phyloP scores from a whole-genome alignment of 805 yeast species.

The Maudiozyma saulgeensis region DNA sequence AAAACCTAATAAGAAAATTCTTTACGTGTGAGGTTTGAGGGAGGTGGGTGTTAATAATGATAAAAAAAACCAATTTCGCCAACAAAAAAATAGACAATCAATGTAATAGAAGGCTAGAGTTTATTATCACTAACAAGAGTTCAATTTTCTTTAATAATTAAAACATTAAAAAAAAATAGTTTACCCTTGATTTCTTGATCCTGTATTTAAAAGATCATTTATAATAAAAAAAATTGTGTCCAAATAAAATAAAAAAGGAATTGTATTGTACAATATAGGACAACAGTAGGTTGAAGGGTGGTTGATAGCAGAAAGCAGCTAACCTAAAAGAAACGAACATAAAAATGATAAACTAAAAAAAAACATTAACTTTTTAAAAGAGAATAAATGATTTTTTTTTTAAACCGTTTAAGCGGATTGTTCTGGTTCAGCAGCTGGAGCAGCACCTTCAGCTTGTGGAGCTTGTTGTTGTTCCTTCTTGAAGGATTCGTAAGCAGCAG shows the following conservation, averaged over 20 bases:
- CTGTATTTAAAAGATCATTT: no score
- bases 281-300: not conserved
- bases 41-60: no score
- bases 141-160: no score
- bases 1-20: not conserved
- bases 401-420: slow-evolving; percentile 1
- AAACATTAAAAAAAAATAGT: not conserved
- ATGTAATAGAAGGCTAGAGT: no score
- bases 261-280: not conserved
- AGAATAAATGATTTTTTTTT: not conserved
- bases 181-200: no score
- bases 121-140: no score
- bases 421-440: slow-evolving; percentile 6
- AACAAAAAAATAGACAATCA: no score
- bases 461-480: slow-evolving; percentile 41
- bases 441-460: not conserved
- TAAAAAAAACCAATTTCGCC: no score
- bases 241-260: not conserved
- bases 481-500: slow-evolving; percentile 87
- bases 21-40: no score
- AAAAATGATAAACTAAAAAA: not conserved
- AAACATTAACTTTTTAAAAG: not conserved
- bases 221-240: no score
- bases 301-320: not conserved
- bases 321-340: not conserved